Evolutionary conservation across 2,329 filamentous ascomycete species (phyloP).

Genomic region (Pseudohalonectria lignicola): DNA sequence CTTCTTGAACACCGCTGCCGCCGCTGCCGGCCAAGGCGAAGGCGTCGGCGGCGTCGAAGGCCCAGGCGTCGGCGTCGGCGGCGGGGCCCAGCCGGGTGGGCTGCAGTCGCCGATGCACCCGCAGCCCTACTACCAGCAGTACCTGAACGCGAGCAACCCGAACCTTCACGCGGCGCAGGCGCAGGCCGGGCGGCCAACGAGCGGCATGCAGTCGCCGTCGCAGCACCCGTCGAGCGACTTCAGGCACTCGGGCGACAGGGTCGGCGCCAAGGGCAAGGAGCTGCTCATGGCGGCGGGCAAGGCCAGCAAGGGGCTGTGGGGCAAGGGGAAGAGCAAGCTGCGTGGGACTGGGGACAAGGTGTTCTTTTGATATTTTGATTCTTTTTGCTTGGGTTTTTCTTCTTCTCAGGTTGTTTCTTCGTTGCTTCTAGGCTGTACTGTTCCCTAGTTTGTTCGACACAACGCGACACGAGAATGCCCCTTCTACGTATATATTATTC

Average conservation of each 20-base stretch:
- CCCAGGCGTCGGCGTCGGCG: neutral
- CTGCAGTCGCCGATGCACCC: slow-evolving; percentile 14
- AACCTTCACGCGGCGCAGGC: slow-evolving; percentile 17
- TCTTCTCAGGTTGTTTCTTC: too few species aligned
- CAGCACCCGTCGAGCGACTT: slow-evolving; percentile 30
- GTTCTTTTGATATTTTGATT: slow-evolving; percentile 52
- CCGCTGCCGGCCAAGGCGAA: too few species aligned
- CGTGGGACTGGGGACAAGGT: slow-evolving; percentile 71
- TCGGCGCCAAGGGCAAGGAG: slow-evolving; percentile 80
- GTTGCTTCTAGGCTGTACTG: too few species aligned
- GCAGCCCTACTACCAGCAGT: slow-evolving; percentile 45
- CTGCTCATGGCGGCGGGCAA: slow-evolving; percentile 78
- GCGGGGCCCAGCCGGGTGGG: too few species aligned
- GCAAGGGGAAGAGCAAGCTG: slow-evolving; percentile 82
- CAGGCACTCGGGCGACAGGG: slow-evolving; percentile 46
- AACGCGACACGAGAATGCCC: too few species aligned
- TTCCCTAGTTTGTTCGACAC: too few species aligned
- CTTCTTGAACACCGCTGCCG: too few species aligned
- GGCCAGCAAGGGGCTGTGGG: slow-evolving; percentile 82
- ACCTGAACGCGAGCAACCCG: slow-evolving; percentile 35
- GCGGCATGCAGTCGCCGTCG: slow-evolving; percentile 24
- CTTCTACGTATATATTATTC: too few species aligned
- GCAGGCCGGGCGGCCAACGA: slow-evolving; percentile 17
- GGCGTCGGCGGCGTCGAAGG: slow-evolving; percentile 9
- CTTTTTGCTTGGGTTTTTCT: slow-evolving; percentile 15